Evolutionary conservation across 2,329 filamentous ascomycete species (phyloP).

Genomic region (Trichoderma koningiopsis): DNA sequence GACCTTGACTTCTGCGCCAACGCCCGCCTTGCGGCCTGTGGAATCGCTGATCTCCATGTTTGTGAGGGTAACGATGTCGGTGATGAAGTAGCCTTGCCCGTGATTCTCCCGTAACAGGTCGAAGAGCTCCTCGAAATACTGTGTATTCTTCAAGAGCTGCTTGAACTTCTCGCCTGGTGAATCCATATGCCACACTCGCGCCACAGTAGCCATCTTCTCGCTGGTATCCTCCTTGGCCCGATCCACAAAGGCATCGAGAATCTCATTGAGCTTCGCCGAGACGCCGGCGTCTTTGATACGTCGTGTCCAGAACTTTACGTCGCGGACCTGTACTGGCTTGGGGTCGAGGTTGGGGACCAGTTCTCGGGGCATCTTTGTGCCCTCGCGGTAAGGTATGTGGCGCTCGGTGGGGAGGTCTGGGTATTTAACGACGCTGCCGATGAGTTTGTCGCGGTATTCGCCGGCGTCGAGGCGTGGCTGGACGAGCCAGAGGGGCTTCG

Average conservation of each 20-base stretch:
- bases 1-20: conserved; percentile 27
- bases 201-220: conserved; percentile 33
- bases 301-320: conserved; percentile 35
- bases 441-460: conserved; percentile 36
- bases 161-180: conserved; percentile 37
- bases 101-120: conserved; percentile 31
- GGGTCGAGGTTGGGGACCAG: conserved; percentile 34
- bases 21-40: conserved; percentile 21
- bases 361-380: conserved; percentile 30
- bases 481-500: conserved; percentile 36
- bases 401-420: conserved; percentile 34
- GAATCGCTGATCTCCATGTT: conserved; percentile 33
- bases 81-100: conserved; percentile 35
- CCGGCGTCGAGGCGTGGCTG: conserved; percentile 34
- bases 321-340: conserved; percentile 34
- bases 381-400: conserved; percentile 32
- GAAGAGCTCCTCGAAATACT: conserved; percentile 36
- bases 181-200: conserved; percentile 38
- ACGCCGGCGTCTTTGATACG: conserved; percentile 34
- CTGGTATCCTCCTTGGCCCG: conserved; percentile 30
- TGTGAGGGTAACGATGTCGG: conserved; percentile 35
- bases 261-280: conserved; percentile 33
- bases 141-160: conserved; percentile 32
- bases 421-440: conserved; percentile 37
- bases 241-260: conserved; percentile 34